Conservation (phyloP, 208 protist genomes). For the Leishmania lainsoni region DNA sequence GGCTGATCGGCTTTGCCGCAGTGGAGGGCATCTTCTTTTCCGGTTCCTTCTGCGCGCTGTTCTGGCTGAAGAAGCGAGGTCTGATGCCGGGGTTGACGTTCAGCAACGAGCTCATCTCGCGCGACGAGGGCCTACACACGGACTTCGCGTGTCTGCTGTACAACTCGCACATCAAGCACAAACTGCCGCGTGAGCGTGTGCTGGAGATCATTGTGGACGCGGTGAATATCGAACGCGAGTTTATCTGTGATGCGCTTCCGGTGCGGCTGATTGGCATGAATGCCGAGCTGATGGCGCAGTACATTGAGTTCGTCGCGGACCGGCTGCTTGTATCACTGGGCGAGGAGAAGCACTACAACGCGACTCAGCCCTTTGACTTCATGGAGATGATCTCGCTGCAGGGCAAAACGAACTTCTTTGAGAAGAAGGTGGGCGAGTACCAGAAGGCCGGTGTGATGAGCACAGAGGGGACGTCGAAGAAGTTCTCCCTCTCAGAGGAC, state of each 20-base stretch:
- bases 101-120: slow-evolving; percentile 99
- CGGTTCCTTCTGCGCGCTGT: slow-evolving; percentile 98
- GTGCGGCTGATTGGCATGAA: slow-evolving; percentile 99
- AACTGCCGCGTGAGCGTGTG: slow-evolving; percentile 83
- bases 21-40: slow-evolving; percentile 99
- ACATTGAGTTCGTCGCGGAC: slow-evolving; percentile 99
- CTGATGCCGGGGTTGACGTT: slow-evolving; percentile 99
- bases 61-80: slow-evolving; percentile 99
- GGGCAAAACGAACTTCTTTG: slow-evolving; percentile 99
- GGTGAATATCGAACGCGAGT: slow-evolving; percentile 97
- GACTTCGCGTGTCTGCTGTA: slow-evolving; percentile 99
- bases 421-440: slow-evolving; percentile 99
- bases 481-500: slow-evolving; percentile 91
- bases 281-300: slow-evolving; percentile 96
- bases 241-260: slow-evolving; percentile 97
- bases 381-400: slow-evolving; percentile 99
- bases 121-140: slow-evolving; percentile 99
- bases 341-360: slow-evolving; percentile 95
- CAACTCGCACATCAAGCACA: slow-evolving; percentile 92
- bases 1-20: slow-evolving; percentile 98
- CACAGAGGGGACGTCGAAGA: slow-evolving; percentile 65
- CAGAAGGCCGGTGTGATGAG: slow-evolving; percentile 97
- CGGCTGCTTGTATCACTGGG: slow-evolving; percentile 97
- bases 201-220: slow-evolving; percentile 94
- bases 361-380: slow-evolving; percentile 99